Evolutionary conservation across 2,329 filamentous ascomycete species (phyloP), one percentile per base, ranked within the genome.

Genomic region (Phaeosphaeriaceae sp.): DNA sequence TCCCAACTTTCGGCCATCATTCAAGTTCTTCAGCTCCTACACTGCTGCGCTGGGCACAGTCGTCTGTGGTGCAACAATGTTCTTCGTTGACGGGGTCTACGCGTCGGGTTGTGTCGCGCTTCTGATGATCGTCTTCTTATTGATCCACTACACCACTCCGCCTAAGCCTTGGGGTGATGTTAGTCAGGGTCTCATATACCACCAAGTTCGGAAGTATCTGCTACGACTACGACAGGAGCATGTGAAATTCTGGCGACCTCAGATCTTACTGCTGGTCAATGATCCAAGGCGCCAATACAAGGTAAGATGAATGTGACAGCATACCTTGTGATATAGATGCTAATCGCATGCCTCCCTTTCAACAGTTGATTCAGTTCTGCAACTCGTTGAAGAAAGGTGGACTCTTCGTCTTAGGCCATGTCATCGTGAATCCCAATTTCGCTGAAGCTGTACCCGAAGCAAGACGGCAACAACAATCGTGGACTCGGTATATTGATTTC

Each of bases 161-260:
- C 93, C 93, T 0, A 97, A 96, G 72, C 87, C 90, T 35, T 97
- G 93, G 93, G 93, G 93, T 1, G 93, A 96, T 75, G 92, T 97
- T 19, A 94, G 91, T 9, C 93, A 97, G 69, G 94, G 92, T 69
- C 80, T 97, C 60, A 96, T 97, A 48, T 97, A 96, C 71, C 88
- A 90, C 63, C 93, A 97, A 79, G 92, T 96, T 15, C 86, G 93
- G 59, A 97, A 97, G 70, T 96, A 97, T 71, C 79, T 97, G 28
- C 81, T 97, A 28, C 88, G 92, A n/a, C 81, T 97, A 28, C 89
- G 88, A 51, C 92, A 92, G 35, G 93, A 97, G 69, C 93, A 97
- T 73, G 93, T 97, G 77, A 97, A 97, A 71, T 97, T 96, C 74
- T 97, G 93, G 93, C 85, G 93, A 52, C 93, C 93, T 0, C 93